Evolutionary conservation across 352 stramenopile genomes (phyloP).

Genomic region (Phytophthora rubi): DNA sequence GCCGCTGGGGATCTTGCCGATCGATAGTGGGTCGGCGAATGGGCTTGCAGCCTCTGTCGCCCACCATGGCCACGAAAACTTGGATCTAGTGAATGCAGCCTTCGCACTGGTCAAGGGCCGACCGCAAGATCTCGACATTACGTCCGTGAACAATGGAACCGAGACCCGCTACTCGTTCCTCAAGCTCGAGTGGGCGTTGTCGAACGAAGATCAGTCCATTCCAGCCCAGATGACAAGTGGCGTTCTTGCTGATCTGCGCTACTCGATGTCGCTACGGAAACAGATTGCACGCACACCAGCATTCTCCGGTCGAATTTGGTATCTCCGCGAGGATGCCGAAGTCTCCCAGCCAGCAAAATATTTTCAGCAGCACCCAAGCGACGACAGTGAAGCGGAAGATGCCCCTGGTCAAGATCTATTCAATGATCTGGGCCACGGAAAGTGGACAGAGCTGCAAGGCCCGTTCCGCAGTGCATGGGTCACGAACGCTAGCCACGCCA

Average conservation of each 20-base stretch:
- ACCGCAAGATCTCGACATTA: constrained; percentile 61
- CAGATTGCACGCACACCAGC: constrained; percentile 45
- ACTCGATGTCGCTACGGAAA: constrained; percentile 48
- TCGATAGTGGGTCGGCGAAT: constrained; percentile 46
- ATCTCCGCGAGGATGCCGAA: constrained; percentile 27
- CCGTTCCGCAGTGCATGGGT: constrained; percentile 52
- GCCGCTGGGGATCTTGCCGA: constrained; percentile 54
- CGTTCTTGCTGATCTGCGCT: constrained; percentile 55
- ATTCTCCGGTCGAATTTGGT: constrained; percentile 45
- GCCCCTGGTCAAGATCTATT: constrained; percentile 29
- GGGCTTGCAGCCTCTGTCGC: constrained; percentile 59
- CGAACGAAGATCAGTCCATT: constrained; percentile 53
- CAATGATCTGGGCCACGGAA: constrained; percentile 24
- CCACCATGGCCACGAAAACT: constrained; percentile 36
- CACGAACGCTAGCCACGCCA: constrained; percentile 47
- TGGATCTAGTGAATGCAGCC: constrained; percentile 44
- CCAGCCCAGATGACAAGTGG: constrained; percentile 57
- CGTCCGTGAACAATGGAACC: constrained; percentile 47
- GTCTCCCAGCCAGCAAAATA: constrained; percentile 26
- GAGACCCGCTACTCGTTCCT: constrained; percentile 68
- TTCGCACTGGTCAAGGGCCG: constrained; percentile 61
- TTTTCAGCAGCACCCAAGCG: constrained; percentile 33
- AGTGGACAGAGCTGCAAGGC: constrained; percentile 34
- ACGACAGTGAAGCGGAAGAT: constrained; percentile 1
- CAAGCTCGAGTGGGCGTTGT: constrained; percentile 70